phyloP scores from a whole-genome alignment of 495 filamentous ascomycete species.

The Glonium stellatum region DNA sequence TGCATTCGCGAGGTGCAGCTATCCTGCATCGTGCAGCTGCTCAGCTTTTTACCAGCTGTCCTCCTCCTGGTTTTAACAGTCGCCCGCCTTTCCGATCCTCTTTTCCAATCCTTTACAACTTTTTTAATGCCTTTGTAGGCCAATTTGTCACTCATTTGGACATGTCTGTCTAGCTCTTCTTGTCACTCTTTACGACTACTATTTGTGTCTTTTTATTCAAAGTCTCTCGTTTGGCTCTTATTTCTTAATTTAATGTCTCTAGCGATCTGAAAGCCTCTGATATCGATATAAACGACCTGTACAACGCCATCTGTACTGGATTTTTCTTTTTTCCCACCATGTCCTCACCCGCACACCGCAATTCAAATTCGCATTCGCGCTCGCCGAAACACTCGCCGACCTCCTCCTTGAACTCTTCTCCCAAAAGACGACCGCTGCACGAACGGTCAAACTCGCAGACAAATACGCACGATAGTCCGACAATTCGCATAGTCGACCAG shows the following conservation, averaged over 20 bases:
- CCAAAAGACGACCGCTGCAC: conserved; percentile 43
- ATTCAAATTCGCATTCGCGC: conserved; percentile 9
- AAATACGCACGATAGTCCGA: conserved; percentile 47
- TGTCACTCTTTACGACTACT: conserved; percentile 28
- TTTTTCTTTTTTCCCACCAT: conserved; percentile 21
- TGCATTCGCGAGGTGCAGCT: conserved; percentile 7
- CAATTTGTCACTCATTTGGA: conserved; percentile 30
- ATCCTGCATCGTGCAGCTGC: conserved; percentile 24
- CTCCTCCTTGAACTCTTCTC: conserved; percentile 24
- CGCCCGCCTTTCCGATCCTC: conserved; percentile 18
- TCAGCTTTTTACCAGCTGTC: conserved; percentile 18
- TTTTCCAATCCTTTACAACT: conserved; percentile 22
- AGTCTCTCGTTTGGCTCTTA: conserved; percentile 30
- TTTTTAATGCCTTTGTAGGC: conserved; percentile 30
- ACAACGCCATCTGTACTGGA: no score
- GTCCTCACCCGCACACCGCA: conserved; percentile 16
- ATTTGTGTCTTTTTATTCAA: conserved; percentile 12
- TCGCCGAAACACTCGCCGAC: conserved; percentile 23
- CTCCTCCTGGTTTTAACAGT: conserved; percentile 26
- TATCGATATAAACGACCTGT: conserved; percentile 8
- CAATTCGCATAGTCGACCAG: conserved; percentile 40
- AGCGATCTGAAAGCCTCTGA: background rate
- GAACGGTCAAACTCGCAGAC: conserved; percentile 50
- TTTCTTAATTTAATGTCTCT: conserved; percentile 24
- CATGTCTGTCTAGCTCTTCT: conserved; percentile 27